Base-by-base conservation (phyloP, 1,284 basidiomycete species). In the Earliella scabrosa region DNA sequence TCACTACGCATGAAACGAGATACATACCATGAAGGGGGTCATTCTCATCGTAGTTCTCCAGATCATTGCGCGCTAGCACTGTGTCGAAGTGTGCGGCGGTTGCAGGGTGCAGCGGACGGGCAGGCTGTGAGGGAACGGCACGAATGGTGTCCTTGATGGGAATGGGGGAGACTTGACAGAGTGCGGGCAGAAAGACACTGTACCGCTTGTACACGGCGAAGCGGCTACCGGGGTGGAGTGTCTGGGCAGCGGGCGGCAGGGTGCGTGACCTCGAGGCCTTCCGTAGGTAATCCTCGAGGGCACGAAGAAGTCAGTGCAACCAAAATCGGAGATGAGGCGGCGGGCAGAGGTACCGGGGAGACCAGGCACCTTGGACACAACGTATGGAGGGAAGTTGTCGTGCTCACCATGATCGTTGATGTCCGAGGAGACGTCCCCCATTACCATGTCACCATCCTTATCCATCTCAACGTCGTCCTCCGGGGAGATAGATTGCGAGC, bases 291-390 rank as follows among this genome's bases (percentile, higher is more conserved):
- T 58, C 56, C 26, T 56, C 54, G 4, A 61, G 48, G 10, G 39
- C 29, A n/a, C 40, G 50, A 1, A 18, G 27, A 59, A 56, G 41
- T 58, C 41, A 4, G 32, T 54, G 27, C 47, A 52, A 2, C 60
- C 60, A 45, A 58, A 61, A 20, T 45, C n/a, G 2, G 20, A 3
- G 2, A 40, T 38, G 14, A 54, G 48, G 4, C 50, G 18, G 18
- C 21, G 3, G 4, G 56, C 52, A 14, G 49, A 32, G 5, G 41
- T 48, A 6, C 36, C 26, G 0, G 48, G 48, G 0, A 56, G 10
- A 4, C 32, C 29, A 1, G 57, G 54, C 11, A 10, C 50, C 34
- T 62, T 62, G 10, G 57, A 44, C n/a, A 61, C 54, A 9, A 39
- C 29, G 47, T 55, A 58, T 13, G 31, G 20, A 3, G 45, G 40